phyloP scores from a whole-genome alignment of 306 rosid species.

The Fragaria ananassa region DNA sequence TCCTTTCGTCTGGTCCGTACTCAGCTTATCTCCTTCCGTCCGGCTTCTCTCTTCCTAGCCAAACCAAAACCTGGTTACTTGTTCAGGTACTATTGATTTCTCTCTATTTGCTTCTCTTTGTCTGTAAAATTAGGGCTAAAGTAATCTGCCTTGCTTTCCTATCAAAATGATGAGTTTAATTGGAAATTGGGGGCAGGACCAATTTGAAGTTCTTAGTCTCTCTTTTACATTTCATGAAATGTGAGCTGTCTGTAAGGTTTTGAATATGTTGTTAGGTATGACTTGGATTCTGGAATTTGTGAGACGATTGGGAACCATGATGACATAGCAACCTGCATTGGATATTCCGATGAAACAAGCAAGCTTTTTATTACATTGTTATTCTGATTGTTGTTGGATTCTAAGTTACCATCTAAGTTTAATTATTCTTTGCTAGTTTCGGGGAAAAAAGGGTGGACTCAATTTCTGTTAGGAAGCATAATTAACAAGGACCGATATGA shows the following conservation, averaged over 20 bases:
- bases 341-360: constrained; percentile 72
- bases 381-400: neutral
- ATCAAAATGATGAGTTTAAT: constrained; percentile 43
- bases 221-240: neutral
- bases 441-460: neutral
- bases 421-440: neutral
- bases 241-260: constrained; percentile 19
- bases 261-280: constrained; percentile 42
- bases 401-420: neutral
- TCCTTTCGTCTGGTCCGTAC: too few relatives aligned
- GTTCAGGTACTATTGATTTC: constrained; percentile 97
- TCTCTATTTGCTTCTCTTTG: constrained; percentile 35
- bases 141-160: constrained; percentile 29
- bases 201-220: neutral
- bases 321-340: constrained; percentile 63
- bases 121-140: constrained; percentile 36
- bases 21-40: too few relatives aligned
- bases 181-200: too few relatives aligned
- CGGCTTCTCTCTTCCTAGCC: too few relatives aligned
- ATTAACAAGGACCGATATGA: neutral
- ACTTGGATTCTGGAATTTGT: constrained; percentile 63
- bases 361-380: constrained; percentile 23
- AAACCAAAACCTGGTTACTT: constrained; percentile 43
- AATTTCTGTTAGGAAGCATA: neutral
- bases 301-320: constrained; percentile 63